Evolutionary conservation across 495 filamentous ascomycete genomes (phyloP), one percentile per base, ranked within the genome.

Genomic region (Penicillium robsamsonii): DNA sequence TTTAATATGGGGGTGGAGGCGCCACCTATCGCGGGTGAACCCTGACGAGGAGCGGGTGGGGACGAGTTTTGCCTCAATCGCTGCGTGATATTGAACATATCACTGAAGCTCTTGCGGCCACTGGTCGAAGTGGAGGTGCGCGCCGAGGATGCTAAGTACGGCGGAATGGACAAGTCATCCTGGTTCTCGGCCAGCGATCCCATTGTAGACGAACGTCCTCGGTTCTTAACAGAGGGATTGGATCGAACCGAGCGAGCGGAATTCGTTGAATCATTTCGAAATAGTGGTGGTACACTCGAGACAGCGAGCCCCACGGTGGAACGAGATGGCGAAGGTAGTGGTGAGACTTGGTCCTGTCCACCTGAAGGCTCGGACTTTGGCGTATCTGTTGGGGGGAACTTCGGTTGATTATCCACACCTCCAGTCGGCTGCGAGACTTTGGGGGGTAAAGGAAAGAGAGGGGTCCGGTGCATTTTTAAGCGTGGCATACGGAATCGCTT

Each of bases 201-300:
- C 75, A 96, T 80, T 2, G 94, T 97, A 8, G 91, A 93, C n/a
- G 93, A 96, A 50, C 93, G 80, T 47, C 87, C 87, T 55, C 91
- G 81, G 74, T 71, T 68, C n/a, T 75, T 65, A 35, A 74, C 68
- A 3, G 78, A 79, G 0, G 89, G 88, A n/a, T 88, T 89, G 1
- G 91, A 94, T 33, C 79, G 82, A 9, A 79, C 78, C 5, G 92
- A 96, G 30, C 80, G 82, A 30, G 80, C 76, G 15, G 90, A 95
- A 24, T 78, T 67, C 61, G 85, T 75, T 56, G 86, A 82, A 78
- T 90, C 71, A 73, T 79, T 85, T 63, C 77, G 84, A 62, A 74
- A 73, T 59, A 84, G 71, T 29, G 71, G 70, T 31, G 66, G 77
- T 17, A 57, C 61, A 20, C 48, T 65, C 37, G 77, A 68, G 5